Base-by-base conservation (phyloP, 106 monocot genomes). In the Narthecium ossifragum region DNA sequence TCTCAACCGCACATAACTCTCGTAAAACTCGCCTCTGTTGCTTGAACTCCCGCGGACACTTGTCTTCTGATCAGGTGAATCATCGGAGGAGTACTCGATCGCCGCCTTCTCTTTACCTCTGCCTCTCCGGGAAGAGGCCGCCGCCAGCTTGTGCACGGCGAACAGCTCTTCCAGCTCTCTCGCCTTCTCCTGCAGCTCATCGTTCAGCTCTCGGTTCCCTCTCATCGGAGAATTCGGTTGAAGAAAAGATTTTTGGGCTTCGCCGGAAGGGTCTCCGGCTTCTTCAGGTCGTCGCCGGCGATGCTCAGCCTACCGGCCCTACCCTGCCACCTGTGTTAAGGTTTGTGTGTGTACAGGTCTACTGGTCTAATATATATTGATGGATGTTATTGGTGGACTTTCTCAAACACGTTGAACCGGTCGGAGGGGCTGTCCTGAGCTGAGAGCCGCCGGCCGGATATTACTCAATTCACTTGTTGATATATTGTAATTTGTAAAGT, bases 111-210 rank as follows among this genome's bases (percentile, higher is more conserved):
- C 59, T 46, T 41, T 32, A 73, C 65, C 40, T 70, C 72, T 93
- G 66, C 64, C 73, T 77, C 79, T 82, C 34, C 57, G 21, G 18
- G 81, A 55, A 36, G 81, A 73, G 58, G 66, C 34, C 39, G 67
- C 67, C 57, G 80, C 79, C 21, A 85, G 82, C 75, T 83, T 89
- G 74, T 89, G 85, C 45, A 74, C 88, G 55, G 89, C 93, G 63
- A 82, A 93, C 34, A 89, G 82, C 62, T 83, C 88, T 76, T 93
- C 93, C 68, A 93, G 55, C 63, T 93, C 89, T 54, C 82, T 77
- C 10, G 93, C 93, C 62, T 93, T 93, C 74, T 80, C 70, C 62
- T 82, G 77, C 40, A 93, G 72, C 45, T 78, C 21, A 22, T 49
- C 4, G 21, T 49, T 49, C 18, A 49, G 21, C 49, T 49, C 49